A percentile compares a stretch with the other conserved stretches of the same genome.
phyloP scores from a whole-genome alignment of 345 rosid species.

The Lepidium africanum region DNA sequence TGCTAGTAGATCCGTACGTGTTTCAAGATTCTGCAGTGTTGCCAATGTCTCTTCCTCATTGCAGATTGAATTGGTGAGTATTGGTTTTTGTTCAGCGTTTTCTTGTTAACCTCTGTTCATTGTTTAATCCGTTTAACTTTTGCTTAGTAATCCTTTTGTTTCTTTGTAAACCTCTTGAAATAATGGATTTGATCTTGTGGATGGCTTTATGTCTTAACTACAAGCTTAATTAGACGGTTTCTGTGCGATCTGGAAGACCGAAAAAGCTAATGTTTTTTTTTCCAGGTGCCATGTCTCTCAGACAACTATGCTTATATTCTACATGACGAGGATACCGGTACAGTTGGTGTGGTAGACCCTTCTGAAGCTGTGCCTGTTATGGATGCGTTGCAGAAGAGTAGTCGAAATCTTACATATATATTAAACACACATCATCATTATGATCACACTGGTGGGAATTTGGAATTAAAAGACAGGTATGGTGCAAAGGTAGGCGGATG shows the following conservation, averaged over 20 bases:
- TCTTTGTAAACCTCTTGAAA: not conserved
- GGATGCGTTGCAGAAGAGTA: conserved; percentile 55
- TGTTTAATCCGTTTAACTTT: not conserved
- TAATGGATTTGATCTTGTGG: not conserved
- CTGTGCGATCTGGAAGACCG: not conserved
- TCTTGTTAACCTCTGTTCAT: not conserved
- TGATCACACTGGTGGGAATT: conserved; percentile 91
- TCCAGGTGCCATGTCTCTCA: conserved; percentile 80
- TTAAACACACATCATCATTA: conserved; percentile 88
- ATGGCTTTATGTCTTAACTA: not conserved
- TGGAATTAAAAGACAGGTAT: conserved; percentile 82
- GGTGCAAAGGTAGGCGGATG: conserved; percentile 78
- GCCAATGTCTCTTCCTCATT: conserved; percentile 52
- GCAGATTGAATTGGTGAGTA: conserved; percentile 80
- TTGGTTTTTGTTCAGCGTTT: not conserved
- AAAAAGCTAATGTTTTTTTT: not conserved
- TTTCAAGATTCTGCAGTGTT: conserved; percentile 78
- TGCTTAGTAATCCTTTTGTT: not conserved
- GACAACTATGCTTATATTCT: conserved; percentile 94
- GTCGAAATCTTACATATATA: conserved; percentile 76
- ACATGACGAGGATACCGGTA: conserved; percentile 88
- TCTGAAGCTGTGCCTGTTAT: conserved; percentile 80
- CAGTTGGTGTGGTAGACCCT: conserved; percentile 97
- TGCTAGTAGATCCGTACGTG: conserved; percentile 56
- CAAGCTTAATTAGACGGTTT: not conserved